Evolutionary conservation across 495 filamentous ascomycete species (phyloP), one percentile per base, ranked within the genome.

Genomic region (Penicillium samsonianum): DNA sequence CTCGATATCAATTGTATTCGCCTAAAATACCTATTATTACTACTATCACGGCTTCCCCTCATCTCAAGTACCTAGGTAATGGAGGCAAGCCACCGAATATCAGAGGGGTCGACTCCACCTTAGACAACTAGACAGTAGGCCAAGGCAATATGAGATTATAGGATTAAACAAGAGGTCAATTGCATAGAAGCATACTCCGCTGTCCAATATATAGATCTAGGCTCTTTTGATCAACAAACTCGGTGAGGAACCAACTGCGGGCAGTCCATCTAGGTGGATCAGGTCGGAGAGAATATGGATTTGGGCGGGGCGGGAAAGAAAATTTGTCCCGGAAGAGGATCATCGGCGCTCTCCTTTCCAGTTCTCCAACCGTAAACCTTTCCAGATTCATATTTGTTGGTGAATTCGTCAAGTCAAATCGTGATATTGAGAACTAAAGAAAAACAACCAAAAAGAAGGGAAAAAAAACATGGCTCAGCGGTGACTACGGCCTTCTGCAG

Each of bases 301-400:
- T 46, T 33, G 61, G 57, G 67, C 67, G 67, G 67, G 67, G 67
- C 67, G 64, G 62, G 53, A 63, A 67, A 66, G 60, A 65, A 69
- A 69, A 67, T 69, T 69, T 65, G 60, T 57, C 62, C 64, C 53
- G 65, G 20, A 57, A 57, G 61, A 50, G 44, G 57, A 69, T 67
- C 61, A 33, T 60, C 51, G 7, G 17, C 28, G 45, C 28, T 40
- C 53, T 52, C 23, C 40, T 43, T 45, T 47, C 50, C 14, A 40
- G 22, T 14, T 28, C 35, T 30, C 38, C 25, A 37, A 37, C 33
- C 16, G 16, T 33, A 37, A 37, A 17, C 35, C 6, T 8, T 38
- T 38, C 35, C 6, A 38, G 35, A 14, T 14, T 33, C 33, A 38
- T 38, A n/a, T 17, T 10, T 38, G 31, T 31, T 37, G 33, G 7